phyloP scores from a whole-genome alignment of 2,329 filamentous ascomycete genomes.

The Pseudopyrenochaeta lycopersici region DNA sequence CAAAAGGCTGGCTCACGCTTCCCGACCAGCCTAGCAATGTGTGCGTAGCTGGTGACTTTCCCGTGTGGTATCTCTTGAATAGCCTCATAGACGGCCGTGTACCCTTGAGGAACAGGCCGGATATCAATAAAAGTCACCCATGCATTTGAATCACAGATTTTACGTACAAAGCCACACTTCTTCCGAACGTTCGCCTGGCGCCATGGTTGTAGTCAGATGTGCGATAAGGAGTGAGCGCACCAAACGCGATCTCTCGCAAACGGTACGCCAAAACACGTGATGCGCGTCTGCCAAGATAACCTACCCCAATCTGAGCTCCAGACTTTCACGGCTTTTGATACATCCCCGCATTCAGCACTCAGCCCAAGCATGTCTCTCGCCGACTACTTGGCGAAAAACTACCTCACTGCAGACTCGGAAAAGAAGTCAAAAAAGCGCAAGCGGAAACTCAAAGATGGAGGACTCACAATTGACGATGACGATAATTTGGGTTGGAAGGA shows the following conservation, averaged over 20 bases:
- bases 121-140: no score
- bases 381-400: constrained; percentile 89
- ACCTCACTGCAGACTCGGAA: constrained; percentile 73
- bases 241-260: constrained; percentile 9
- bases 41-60: constrained; percentile 86
- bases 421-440: constrained; percentile 65
- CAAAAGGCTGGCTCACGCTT: constrained; percentile 65
- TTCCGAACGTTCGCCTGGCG: constrained; percentile 67
- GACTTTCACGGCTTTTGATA: neutral
- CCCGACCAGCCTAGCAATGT: constrained; percentile 77
- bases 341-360: constrained; percentile 12
- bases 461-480: constrained; percentile 62
- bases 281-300: constrained; percentile 14
- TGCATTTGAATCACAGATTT: no score
- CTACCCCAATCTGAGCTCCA: constrained; percentile 8
- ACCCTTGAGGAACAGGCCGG: constrained; percentile 54
- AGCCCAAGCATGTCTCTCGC: constrained; percentile 68
- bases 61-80: constrained; percentile 86
- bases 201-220: constrained; percentile 57
- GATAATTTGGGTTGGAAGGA: constrained; percentile 62
- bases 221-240: constrained; percentile 4
- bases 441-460: constrained; percentile 52
- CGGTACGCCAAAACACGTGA: constrained; percentile 39
- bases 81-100: constrained; percentile 79
- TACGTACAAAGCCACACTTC: constrained; percentile 69